Evolutionary conservation across 306 rosid species (phyloP).

Genomic region (Citrullus amarus): DNA sequence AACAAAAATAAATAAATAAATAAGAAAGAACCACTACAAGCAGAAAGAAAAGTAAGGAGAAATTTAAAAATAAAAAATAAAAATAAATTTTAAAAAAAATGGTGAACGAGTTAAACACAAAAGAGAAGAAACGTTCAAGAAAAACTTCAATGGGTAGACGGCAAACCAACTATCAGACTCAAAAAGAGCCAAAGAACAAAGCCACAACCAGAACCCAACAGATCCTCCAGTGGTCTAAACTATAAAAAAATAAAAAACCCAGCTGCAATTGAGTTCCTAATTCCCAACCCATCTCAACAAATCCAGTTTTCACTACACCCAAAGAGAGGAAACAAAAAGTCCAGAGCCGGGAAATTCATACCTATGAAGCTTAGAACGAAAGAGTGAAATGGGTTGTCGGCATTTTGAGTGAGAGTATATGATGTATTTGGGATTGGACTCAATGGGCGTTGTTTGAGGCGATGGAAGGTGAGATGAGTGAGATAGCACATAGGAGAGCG

Average conservation of each 20-base stretch:
- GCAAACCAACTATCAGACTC: background rate
- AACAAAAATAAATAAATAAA: background rate
- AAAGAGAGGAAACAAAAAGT: background rate
- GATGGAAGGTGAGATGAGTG: background rate
- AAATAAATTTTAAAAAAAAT: too few species aligned
- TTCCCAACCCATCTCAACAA: background rate
- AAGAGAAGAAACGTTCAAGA: background rate
- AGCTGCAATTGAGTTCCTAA: background rate
- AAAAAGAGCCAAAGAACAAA: background rate
- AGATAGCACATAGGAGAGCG: conserved; percentile 1
- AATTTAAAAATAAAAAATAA: background rate
- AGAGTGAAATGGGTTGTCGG: background rate
- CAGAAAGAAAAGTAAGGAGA: background rate
- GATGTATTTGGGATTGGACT: background rate
- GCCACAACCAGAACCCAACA: background rate
- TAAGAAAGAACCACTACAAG: background rate
- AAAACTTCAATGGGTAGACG: background rate
- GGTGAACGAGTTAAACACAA: background rate
- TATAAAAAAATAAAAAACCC: background rate
- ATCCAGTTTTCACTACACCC: background rate
- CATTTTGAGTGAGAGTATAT: background rate
- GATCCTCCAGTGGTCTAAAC: background rate
- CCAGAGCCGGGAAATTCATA: background rate
- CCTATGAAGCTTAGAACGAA: background rate
- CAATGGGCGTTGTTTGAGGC: background rate